These are phyloP conservation scores for Ocimum tenuiflorum DNA, from an alignment of 257 asterid species.

Conservation along the genomic window DNA sequence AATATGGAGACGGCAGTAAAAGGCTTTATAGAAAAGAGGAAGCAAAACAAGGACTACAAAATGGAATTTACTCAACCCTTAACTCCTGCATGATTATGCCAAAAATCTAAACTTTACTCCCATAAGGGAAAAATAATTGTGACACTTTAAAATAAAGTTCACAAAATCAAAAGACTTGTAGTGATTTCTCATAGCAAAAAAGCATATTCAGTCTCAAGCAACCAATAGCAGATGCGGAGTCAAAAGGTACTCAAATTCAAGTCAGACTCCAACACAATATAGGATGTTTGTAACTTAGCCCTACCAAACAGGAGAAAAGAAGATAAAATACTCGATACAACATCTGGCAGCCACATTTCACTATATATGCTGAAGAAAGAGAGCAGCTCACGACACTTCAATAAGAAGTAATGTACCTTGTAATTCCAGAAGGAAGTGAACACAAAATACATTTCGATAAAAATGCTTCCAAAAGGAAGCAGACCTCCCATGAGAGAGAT, in stretches of 20 bases:
- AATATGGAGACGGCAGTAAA: too few species aligned
- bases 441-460: conserved; percentile 81
- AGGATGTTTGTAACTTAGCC: background rate
- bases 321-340: background rate
- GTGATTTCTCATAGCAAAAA: background rate
- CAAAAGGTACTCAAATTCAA: background rate
- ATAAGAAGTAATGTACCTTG: conserved; percentile 41
- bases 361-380: background rate
- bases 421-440: conserved; percentile 94
- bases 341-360: background rate
- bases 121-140: background rate
- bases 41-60: background rate
- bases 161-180: background rate
- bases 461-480: conserved; percentile 83
- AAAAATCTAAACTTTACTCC: background rate
- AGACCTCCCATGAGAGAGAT: conserved; percentile 84
- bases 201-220: background rate
- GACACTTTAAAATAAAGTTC: background rate
- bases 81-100: background rate
- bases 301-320: background rate
- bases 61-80: background rate
- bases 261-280: background rate
- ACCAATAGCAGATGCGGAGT: background rate
- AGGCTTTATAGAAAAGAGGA: background rate
- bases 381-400: background rate